Evolutionary conservation across 1,284 basidiomycete species (phyloP).

Genomic region (Leucoagaricus sp.): DNA sequence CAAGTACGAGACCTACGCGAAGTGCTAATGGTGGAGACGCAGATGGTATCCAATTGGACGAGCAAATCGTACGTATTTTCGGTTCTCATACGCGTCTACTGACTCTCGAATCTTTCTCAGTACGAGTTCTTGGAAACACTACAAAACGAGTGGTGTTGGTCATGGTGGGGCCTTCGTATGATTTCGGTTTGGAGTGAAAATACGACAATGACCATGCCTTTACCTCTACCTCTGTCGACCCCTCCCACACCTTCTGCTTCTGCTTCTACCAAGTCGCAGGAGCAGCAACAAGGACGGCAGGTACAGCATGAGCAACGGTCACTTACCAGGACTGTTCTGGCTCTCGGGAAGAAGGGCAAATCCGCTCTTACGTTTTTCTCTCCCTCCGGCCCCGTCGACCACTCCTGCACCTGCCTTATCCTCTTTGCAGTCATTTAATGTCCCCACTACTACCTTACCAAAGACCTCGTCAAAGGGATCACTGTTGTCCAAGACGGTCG

Average conservation of each 20-base stretch:
- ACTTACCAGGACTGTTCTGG: too few relatives aligned
- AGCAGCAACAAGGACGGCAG: too few relatives aligned
- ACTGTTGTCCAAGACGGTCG: too few relatives aligned
- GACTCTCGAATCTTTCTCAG: conserved; percentile 13
- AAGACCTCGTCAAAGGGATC: background rate
- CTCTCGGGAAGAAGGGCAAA: background rate
- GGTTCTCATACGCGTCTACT: background rate
- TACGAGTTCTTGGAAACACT: conserved; percentile 21
- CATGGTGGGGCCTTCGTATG: conserved; percentile 7
- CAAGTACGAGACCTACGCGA: background rate
- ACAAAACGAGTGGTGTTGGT: conserved; percentile 14
- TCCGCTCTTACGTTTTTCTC: background rate
- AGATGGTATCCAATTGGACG: conserved; percentile 23
- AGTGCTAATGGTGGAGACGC: conserved; percentile 2
- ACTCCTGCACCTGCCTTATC: too few relatives aligned
- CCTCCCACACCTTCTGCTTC: background rate
- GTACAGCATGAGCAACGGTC: too few relatives aligned
- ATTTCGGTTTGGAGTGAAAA: conserved; percentile 10
- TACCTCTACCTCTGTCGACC: background rate
- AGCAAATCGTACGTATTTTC: conserved; percentile 22
- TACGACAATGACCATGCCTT: conserved; percentile 6
- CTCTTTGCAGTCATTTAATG: too few relatives aligned
- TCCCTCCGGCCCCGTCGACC: too few relatives aligned
- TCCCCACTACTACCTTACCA: too few relatives aligned
- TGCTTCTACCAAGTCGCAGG: too few relatives aligned